phyloP scores from a whole-genome alignment of 129 eudicot species.

The sunflower (Helianthus annuus) region HanXRQr2.0-SUNRISE NC_035436.2:173729287-173729786 shows the following conservation, averaged over 20 bases:
- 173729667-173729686: background rate
- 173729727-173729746: conserved; percentile 8
- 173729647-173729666: conserved; percentile 16
- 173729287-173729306: conserved; percentile 71
- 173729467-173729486: conserved; percentile 95
- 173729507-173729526: conserved; percentile 92
- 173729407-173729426: conserved; percentile 86
- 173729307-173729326: conserved; percentile 70
- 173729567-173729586: conserved; percentile 1
- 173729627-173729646: conserved; percentile 48
- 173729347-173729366: conserved; percentile 1
- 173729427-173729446: conserved; percentile 94
- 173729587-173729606: conserved; percentile 49
- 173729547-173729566: background rate
- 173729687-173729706: conserved; percentile 33
- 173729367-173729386: conserved; percentile 15
- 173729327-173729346: conserved; percentile 11
- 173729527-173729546: conserved; percentile 64
- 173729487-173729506: conserved; percentile 97
- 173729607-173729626: conserved; percentile 63
- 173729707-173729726: background rate
- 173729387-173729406: conserved; percentile 93
- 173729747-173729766: conserved; percentile 6
- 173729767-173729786: background rate
- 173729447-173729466: conserved; percentile 94